Evolutionary conservation across 257 asterid genomes (phyloP).

Genomic region (Ballota nigra): DNA sequence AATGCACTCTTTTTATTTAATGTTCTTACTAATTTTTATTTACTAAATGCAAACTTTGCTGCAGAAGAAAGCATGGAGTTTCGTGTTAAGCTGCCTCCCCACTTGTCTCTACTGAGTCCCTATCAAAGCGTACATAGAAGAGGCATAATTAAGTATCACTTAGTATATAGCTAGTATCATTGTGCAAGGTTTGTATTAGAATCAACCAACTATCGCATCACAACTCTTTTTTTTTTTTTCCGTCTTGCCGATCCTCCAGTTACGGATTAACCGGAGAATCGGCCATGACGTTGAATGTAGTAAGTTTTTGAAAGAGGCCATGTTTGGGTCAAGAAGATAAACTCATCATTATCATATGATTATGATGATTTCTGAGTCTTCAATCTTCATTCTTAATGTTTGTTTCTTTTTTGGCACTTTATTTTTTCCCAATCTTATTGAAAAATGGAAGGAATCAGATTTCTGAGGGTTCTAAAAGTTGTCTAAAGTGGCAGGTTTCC

Average conservation of each 20-base stretch:
- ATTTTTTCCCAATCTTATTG: not conserved
- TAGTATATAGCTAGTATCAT: not conserved
- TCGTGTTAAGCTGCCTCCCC: slow-evolving; percentile 60
- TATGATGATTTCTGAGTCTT: not conserved
- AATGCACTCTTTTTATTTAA: too few species aligned
- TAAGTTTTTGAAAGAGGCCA: not conserved
- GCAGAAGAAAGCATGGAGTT: slow-evolving; percentile 59
- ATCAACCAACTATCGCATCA: not conserved
- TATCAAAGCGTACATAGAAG: slow-evolving; percentile 7
- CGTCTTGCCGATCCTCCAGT: too few species aligned
- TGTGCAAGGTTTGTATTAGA: not conserved
- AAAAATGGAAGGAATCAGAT: not conserved
- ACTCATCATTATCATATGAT: slow-evolving; percentile 12
- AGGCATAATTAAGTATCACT: not conserved
- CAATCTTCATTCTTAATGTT: slow-evolving; percentile 9
- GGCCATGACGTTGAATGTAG: slow-evolving; percentile 2
- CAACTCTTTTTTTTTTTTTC: not conserved
- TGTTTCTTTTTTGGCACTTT: not conserved
- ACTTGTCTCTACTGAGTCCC: slow-evolving; percentile 27
- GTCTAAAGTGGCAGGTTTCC: not conserved
- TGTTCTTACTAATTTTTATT: too few species aligned
- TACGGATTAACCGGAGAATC: too few species aligned
- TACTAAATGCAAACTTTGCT: not conserved
- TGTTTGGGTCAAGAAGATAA: slow-evolving; percentile 10
- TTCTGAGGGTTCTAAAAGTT: not conserved